phyloP scores from a whole-genome alignment of 208 protist genomes.

The Leishmania tarentolae region DNA sequence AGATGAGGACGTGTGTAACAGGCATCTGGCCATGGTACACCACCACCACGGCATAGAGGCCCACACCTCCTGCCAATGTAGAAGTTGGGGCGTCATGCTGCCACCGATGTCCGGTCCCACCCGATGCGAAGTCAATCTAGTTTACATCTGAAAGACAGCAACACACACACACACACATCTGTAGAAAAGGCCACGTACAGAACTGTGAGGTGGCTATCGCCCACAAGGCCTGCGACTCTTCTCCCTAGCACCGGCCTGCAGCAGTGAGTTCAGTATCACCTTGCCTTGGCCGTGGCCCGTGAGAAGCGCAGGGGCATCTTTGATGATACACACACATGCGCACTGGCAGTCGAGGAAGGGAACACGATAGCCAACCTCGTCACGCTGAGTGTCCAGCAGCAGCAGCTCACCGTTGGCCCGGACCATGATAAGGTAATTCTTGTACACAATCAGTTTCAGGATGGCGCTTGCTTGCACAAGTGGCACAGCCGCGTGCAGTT shows the following conservation, averaged over 20 bases:
- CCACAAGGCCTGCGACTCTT: constrained; percentile 4
- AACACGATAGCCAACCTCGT: constrained; percentile 27
- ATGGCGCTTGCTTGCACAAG: constrained; percentile 17
- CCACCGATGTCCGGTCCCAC: background rate
- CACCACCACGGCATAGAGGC: background rate
- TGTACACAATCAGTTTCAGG: constrained; percentile 12
- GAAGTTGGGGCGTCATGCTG: background rate
- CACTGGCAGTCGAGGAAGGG: constrained; percentile 24
- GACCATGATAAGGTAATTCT: constrained; percentile 22
- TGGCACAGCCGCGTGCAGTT: constrained; percentile 20
- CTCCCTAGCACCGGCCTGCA: background rate
- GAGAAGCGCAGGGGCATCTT: constrained; percentile 27
- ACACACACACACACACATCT: background rate
- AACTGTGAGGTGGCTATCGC: background rate
- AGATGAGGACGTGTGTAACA: background rate
- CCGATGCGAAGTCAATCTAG: background rate
- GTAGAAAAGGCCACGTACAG: background rate
- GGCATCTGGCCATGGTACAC: background rate
- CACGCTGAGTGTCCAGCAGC: constrained; percentile 26
- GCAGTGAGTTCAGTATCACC: constrained; percentile 32
- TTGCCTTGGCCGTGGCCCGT: constrained; percentile 33
- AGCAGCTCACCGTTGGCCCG: constrained; percentile 27
- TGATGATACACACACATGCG: constrained; percentile 22
- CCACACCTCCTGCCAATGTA: background rate
- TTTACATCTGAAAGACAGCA: constrained; percentile 5